phyloP scores from a whole-genome alignment of 139 green algal genomes.

The Chlorella sp. region DNA sequence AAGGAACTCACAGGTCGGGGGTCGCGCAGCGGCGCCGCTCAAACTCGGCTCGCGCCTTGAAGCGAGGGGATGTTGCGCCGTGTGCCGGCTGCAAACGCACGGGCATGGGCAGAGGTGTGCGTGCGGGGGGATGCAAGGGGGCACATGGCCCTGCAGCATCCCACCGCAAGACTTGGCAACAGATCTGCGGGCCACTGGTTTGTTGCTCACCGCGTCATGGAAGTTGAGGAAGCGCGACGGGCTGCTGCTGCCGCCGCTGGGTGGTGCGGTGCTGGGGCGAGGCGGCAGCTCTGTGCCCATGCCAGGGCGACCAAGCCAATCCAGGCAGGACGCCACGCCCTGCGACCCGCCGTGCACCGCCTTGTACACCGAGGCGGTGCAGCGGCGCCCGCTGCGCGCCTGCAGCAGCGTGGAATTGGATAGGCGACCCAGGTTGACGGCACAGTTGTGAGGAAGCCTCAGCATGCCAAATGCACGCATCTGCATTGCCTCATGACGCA shows the following conservation, averaged over 20 bases:
- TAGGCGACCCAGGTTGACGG: too few species aligned
- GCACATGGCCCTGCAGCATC: too few species aligned
- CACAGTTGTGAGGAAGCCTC: too few species aligned
- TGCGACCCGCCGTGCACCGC: not conserved
- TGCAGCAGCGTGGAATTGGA: not conserved
- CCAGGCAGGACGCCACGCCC: not conserved
- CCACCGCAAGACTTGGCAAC: too few species aligned
- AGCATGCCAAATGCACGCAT: too few species aligned
- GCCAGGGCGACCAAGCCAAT: not conserved
- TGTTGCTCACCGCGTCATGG: too few species aligned
- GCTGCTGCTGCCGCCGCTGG: not conserved
- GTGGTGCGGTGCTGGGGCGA: not conserved
- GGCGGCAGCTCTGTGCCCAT: not conserved
- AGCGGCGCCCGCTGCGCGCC: not conserved
- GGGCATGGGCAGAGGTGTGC: not conserved
- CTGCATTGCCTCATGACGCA: too few species aligned
- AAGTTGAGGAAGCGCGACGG: not conserved
- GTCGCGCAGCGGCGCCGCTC: conserved; percentile 3
- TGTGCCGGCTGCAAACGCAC: not conserved
- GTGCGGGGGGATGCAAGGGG: too few species aligned
- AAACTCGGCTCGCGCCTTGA: not conserved
- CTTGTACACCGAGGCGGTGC: not conserved
- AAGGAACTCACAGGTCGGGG: not conserved
- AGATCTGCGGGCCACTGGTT: too few species aligned
- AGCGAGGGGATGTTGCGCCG: not conserved